Base-by-base conservation (phyloP, 495 filamentous ascomycete genomes). In the Immersiella caudata region DNA sequence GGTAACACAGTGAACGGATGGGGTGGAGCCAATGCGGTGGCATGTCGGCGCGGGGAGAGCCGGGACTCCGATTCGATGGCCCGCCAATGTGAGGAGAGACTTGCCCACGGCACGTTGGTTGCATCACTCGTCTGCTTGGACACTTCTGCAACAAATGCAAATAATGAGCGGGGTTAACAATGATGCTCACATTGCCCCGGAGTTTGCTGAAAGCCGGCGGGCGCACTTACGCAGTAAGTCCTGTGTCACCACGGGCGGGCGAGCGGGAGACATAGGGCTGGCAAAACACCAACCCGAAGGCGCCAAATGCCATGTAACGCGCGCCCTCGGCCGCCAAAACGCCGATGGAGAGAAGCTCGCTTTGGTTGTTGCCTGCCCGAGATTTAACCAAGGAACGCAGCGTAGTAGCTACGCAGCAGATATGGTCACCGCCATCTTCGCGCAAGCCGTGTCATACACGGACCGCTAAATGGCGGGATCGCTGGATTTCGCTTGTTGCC, bases 401-500 rank as follows among this genome's bases (percentile, higher is more conserved):
- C n/a, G n/a, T n/a, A n/a, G n/a, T n/a, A n/a, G n/a, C n/a, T n/a
- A n/a, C n/a, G n/a, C n/a, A n/a, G n/a, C n/a, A n/a, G n/a, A n/a
- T n/a, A 22, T 33, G 8, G 24, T 21, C 56, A 33, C 27, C 27
- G 56, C 26, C 56, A 29, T 29, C 26, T 21, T 59, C 12, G 57
- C 26, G 3, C 18, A 29, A 12, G 18, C 16, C 16, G 40, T 46
- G 26, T 14, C n/a, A 5, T 59, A 59, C n/a, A 33, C 26, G n/a
- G 3, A 59, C 57, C 25, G 26, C 26, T 26, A 36, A 59, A 59
- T 33, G 22, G 25, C 60, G 33, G 40, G 14, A 49, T 62, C 60
- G 25, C 14, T 50, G 35, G 59, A 36, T 46, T 26, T 62, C 40
- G 60, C 22, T 62, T 33, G 40, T 62, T 46, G 22, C 60, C 60